Conservation (phyloP, 805 yeast species). For the Debaryomyces tyrocola region DNA sequence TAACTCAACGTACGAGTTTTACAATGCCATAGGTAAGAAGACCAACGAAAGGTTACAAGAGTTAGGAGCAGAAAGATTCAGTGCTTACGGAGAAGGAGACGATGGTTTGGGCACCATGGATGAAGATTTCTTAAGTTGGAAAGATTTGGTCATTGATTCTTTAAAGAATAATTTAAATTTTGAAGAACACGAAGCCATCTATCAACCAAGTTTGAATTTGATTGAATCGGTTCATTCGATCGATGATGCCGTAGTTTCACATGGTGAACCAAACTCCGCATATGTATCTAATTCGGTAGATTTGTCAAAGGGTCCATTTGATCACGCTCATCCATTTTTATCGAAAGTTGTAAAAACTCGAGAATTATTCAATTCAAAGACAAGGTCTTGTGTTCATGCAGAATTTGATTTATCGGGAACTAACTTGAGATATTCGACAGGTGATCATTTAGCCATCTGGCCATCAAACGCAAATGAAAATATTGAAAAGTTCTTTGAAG, state of each 20-base stretch:
- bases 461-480: conserved; percentile 84
- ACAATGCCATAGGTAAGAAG: conserved; percentile 77
- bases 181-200: conserved; percentile 76
- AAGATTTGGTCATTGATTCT: conserved; percentile 68
- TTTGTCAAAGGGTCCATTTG: conserved; percentile 69
- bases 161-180: conserved; percentile 64
- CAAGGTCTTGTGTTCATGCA: conserved; percentile 83
- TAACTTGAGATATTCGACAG: conserved; percentile 83
- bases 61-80: conserved; percentile 74
- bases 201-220: conserved; percentile 65
- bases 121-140: conserved; percentile 94
- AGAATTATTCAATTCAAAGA: conserved; percentile 67
- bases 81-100: conserved; percentile 87
- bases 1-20: conserved; percentile 90
- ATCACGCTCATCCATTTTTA: conserved; percentile 76
- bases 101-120: conserved; percentile 94
- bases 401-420: conserved; percentile 81
- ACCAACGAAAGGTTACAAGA: conserved; percentile 48
- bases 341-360: conserved; percentile 61
- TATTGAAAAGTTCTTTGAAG: conserved; percentile 61
- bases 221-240: conserved; percentile 31
- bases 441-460: conserved; percentile 95
- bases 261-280: conserved; percentile 81
- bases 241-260: conserved; percentile 34
- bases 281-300: conserved; percentile 28